Base-by-base conservation (phyloP, 106 monocot species). In the Chionographis japonica region DNA sequence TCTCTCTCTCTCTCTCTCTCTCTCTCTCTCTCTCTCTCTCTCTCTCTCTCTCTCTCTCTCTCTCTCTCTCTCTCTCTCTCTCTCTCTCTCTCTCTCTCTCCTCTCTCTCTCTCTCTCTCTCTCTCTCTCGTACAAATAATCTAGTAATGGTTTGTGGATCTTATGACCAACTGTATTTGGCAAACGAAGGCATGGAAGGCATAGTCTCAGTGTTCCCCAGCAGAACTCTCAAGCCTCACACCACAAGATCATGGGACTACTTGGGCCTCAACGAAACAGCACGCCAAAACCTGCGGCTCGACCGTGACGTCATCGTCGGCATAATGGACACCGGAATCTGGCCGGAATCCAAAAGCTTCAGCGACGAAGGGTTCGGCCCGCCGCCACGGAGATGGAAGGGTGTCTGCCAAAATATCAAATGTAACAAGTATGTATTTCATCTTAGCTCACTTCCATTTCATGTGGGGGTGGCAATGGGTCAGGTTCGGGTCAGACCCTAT, bases 231-330 rank as follows among this genome's bases (percentile, higher is more conserved):
- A 49, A 65, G 14, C 73, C 65, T 18, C 73, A 73, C 56, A 73
- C 73, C 1, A 73, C 73, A 8, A 64, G 65, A 49, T 73, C 73
- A 36, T 73, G 73, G 73, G 73, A 73, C 19, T 73, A 65, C 36
- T 43, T 73, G 42, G 73, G 65, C 35, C 27, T 73, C 12, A 63
- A 51, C 1, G 8, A 13, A 15, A 50, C 3, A 27, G 42, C 12
- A 57, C 65, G 0, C 0, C 65, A 12, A 27, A 46, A 0, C 54
- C 18, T 27, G 55, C 73, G 12, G 12, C 9, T 14, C 6, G 73
- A 65, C 18, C 8, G 37, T 6, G 65, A 73, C 16, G 46, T 65
- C 54, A 49, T 73, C 15, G 65, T 73, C 14, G 73, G 73, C 43
- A 3, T 65, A 1, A 13, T 73, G 3, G 73, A 73, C 19, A 49